These are phyloP conservation scores for Fagus sylvatica DNA, from an alignment of 306 rosid species.

Conservation along the genomic window DNA sequence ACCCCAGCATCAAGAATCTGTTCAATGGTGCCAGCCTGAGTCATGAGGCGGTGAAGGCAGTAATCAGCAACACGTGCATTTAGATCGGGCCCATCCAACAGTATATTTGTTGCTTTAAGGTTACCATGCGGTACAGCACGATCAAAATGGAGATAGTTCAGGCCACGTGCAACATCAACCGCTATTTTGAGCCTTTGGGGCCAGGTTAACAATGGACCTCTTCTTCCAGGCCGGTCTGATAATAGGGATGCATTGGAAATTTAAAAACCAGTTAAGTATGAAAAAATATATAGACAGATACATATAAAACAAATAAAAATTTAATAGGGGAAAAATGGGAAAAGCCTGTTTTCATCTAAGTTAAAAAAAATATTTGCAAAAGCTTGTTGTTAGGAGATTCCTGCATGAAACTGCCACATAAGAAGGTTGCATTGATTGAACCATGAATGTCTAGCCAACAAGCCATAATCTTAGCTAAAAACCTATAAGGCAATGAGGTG, in stretches of 20 bases:
- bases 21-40: constrained; percentile 89
- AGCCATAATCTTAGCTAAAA: neutral
- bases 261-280: constrained; percentile 10
- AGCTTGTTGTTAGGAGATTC: neutral
- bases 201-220: constrained; percentile 82
- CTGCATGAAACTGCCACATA: neutral
- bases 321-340: neutral
- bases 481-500: neutral
- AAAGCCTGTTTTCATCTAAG: neutral
- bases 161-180: constrained; percentile 97
- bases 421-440: neutral
- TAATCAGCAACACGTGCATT: constrained; percentile 96
- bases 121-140: constrained; percentile 99
- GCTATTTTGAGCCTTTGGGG: constrained; percentile 91
- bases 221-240: constrained; percentile 96
- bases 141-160: constrained; percentile 99
- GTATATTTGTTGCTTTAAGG: constrained; percentile 86
- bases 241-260: constrained; percentile 20
- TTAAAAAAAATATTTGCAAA: neutral
- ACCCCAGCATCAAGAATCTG: constrained; percentile 97
- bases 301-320: neutral
- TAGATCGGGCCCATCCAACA: constrained; percentile 83
- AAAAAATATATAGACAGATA: neutral
- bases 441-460: neutral
- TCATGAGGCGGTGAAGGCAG: constrained; percentile 98